These are phyloP conservation scores for Cryptococcus sp. DNA, from an alignment of 1,284 basidiomycete genomes.

Conservation along the genomic window DNA sequence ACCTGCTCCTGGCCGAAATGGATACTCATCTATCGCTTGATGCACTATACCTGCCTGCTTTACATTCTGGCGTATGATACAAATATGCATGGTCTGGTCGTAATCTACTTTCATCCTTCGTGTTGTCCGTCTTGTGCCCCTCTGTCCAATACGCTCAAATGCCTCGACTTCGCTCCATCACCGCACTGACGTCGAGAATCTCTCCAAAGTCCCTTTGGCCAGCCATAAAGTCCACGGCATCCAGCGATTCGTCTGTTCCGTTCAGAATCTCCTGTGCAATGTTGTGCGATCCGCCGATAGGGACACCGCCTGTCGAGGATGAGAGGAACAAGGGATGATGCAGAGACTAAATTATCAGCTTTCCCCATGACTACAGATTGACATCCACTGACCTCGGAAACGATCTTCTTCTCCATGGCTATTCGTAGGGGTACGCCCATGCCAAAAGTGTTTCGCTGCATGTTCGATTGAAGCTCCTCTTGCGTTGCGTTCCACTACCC, in stretches of 20 bases:
- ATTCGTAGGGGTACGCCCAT: conserved; percentile 80
- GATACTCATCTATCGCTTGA: conserved; percentile 29
- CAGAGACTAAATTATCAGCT: conserved; percentile 14
- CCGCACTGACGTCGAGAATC: conserved; percentile 36
- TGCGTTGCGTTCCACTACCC: conserved; percentile 87
- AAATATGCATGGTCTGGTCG: conserved; percentile 3
- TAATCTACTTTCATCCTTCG: background rate
- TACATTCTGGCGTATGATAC: conserved; percentile 3
- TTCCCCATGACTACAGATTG: background rate
- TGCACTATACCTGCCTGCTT: background rate
- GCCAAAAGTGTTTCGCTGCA: conserved; percentile 80
- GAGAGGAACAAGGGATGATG: conserved; percentile 39
- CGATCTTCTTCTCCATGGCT: conserved; percentile 90
- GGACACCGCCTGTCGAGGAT: conserved; percentile 32
- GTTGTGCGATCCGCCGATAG: conserved; percentile 54
- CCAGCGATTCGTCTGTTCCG: conserved; percentile 78
- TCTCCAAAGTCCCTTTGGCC: conserved; percentile 25
- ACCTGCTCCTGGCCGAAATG: conserved; percentile 19
- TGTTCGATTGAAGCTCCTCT: conserved; percentile 74
- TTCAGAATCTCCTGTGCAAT: conserved; percentile 83
- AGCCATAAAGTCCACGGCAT: conserved; percentile 64
- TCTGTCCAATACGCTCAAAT: conserved; percentile 20
- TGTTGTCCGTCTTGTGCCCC: background rate
- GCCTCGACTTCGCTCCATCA: conserved; percentile 41
- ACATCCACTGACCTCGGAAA: conserved; percentile 58